Evolutionary conservation across 352 stramenopile species (phyloP).

Genomic region (Pythium periplocum): DNA sequence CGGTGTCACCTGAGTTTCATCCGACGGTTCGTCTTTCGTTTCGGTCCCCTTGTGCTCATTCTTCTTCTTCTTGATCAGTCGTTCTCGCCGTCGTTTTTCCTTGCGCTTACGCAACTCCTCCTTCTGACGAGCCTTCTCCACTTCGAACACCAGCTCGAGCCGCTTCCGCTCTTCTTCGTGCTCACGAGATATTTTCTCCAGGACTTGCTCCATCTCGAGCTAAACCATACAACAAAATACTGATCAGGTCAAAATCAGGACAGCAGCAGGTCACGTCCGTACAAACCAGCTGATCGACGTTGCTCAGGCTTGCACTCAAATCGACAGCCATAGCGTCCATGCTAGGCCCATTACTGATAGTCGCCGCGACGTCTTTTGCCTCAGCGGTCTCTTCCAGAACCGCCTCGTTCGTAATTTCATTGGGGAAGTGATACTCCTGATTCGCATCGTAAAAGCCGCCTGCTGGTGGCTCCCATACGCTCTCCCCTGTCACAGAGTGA

Average conservation of each 20-base stretch:
- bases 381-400: no score
- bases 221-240: slow-evolving; percentile 9
- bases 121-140: slow-evolving; percentile 65
- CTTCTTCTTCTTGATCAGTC: slow-evolving; percentile 43
- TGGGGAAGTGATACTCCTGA: slow-evolving; percentile 36
- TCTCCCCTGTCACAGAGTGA: slow-evolving; percentile 48
- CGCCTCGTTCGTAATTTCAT: background rate
- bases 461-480: slow-evolving; percentile 50
- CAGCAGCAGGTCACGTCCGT: no score
- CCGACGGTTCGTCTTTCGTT: background rate
- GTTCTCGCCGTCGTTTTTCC: slow-evolving; percentile 54
- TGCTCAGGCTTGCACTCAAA: no score
- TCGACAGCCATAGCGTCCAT: no score
- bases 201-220: slow-evolving; percentile 52
- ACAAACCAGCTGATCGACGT: no score
- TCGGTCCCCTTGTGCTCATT: slow-evolving; percentile 8
- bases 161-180: slow-evolving; percentile 59
- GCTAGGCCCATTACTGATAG: no score
- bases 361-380: no score
- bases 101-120: slow-evolving; percentile 61
- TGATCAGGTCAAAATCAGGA: background rate
- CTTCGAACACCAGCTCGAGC: slow-evolving; percentile 54
- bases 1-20: background rate
- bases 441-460: slow-evolving; percentile 63
- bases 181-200: slow-evolving; percentile 59